Evolutionary conservation across 2,329 filamentous ascomycete genomes (phyloP).

Genomic region (Microsporum audouinii): DNA sequence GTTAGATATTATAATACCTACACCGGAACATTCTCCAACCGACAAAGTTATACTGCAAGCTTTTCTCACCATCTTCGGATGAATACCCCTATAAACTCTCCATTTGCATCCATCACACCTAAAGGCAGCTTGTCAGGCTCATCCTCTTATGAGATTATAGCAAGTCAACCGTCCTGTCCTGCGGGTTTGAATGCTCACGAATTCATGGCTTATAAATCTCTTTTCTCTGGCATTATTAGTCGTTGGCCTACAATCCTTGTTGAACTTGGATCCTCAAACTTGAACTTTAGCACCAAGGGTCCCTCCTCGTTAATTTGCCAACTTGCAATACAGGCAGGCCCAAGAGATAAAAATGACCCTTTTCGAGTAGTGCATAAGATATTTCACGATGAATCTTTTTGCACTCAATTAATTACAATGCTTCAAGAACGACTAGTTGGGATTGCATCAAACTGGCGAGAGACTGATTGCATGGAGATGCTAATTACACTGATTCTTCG

Average conservation of each 20-base stretch:
- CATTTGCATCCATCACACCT: conserved; percentile 26
- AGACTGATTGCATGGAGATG: conserved; percentile 47
- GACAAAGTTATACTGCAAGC: conserved; percentile 23
- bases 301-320: conserved; percentile 42
- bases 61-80: conserved; percentile 39
- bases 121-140: conserved; percentile 28
- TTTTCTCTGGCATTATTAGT: conserved; percentile 34
- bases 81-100: conserved; percentile 27
- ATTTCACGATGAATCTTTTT: conserved; percentile 43
- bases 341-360: conserved; percentile 23
- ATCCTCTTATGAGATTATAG: conserved; percentile 41
- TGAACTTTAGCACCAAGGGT: conserved; percentile 50
- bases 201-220: conserved; percentile 36
- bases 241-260: conserved; percentile 41
- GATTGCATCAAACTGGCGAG: conserved; percentile 48
- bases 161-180: conserved; percentile 39
- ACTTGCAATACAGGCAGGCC: conserved; percentile 47
- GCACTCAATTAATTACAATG: conserved; percentile 37
- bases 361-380: conserved; percentile 40
- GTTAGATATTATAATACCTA: conserved; percentile 40
- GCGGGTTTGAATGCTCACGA: conserved; percentile 38
- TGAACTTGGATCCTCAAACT: conserved; percentile 41
- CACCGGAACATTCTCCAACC: conserved; percentile 30
- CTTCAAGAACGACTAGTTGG: conserved; percentile 36
- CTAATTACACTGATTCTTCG: conserved; percentile 43